A percentile compares a stretch with the other conserved stretches of the same genome.
These are phyloP conservation scores for Ceratorhiza oryzae-sativae DNA, from an alignment of 1,284 basidiomycete genomes.

Conservation along the genomic window DNA sequence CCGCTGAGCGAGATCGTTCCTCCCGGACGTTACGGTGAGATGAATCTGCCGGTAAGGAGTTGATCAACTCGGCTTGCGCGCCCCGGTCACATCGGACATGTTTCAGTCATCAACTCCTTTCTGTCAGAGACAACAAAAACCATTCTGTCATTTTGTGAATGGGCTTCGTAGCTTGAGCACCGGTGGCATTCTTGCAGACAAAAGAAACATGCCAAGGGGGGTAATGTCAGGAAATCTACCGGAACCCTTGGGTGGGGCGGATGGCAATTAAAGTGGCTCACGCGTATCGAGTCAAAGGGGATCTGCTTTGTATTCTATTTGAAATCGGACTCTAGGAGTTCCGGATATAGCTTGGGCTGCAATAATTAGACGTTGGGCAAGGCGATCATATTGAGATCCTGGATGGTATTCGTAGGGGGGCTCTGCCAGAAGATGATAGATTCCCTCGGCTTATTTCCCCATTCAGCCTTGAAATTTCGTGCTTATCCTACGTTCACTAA, in stretches of 20 bases:
- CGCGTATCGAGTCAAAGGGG: neutral
- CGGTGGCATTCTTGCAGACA: neutral
- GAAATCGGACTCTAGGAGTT: neutral
- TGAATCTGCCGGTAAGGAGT: neutral
- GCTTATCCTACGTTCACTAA: neutral
- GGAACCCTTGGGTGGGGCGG: neutral
- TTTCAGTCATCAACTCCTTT: constrained; percentile 1
- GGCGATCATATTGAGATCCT: neutral
- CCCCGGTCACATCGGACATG: constrained; percentile 4
- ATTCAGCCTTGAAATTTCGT: neutral
- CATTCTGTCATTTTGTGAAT: too few relatives aligned
- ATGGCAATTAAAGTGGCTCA: neutral
- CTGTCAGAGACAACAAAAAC: neutral
- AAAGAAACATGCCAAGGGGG: neutral
- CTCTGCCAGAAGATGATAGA: neutral
- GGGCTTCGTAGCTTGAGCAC: too few relatives aligned
- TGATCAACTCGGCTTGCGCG: neutral
- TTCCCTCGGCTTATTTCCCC: neutral
- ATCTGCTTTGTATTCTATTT: neutral
- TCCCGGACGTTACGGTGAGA: neutral
- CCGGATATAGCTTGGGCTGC: neutral
- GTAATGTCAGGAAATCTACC: neutral
- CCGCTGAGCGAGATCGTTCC: neutral
- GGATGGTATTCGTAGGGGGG: constrained; percentile 2
- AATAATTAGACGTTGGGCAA: neutral